Conservation (phyloP, 495 filamentous ascomycete genomes). For the Arthonia radiata region DNA sequence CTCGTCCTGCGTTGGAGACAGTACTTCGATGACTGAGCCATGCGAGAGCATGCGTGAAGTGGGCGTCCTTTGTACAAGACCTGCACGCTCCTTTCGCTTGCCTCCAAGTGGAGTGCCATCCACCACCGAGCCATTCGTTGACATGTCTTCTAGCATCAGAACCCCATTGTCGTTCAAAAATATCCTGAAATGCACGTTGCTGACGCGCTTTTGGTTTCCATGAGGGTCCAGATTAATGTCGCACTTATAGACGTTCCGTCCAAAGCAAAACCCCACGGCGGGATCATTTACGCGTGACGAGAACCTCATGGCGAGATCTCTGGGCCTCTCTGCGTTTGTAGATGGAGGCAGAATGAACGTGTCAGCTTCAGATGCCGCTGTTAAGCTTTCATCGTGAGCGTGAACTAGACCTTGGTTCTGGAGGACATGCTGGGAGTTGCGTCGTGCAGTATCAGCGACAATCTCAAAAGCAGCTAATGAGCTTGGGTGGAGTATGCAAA, state of each 20-base stretch:
- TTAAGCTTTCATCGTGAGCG: conserved; percentile 1
- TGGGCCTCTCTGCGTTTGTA: conserved; percentile 6
- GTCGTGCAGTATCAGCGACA: conserved; percentile 28
- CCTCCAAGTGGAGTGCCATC: conserved; percentile 34
- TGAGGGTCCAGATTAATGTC: conserved; percentile 31
- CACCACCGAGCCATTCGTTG: conserved; percentile 80
- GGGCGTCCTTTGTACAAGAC: conserved; percentile 4
- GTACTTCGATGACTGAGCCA: conserved; percentile 47
- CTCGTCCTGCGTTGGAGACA: conserved; percentile 20
- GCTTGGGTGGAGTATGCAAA: conserved; percentile 67
- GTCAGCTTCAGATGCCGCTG: conserved; percentile 22
- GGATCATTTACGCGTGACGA: conserved; percentile 43
- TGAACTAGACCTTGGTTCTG: conserved; percentile 3
- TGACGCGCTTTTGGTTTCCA: conserved; percentile 37
- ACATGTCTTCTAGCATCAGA: conserved; percentile 76
- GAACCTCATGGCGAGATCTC: conserved; percentile 56
- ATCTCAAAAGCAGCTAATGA: conserved; percentile 45
- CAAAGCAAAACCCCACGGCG: conserved; percentile 54
- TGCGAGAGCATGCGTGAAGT: conserved; percentile 36
- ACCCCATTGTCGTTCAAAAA: conserved; percentile 53
- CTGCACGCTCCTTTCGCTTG: conserved; percentile 14
- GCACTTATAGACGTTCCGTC: conserved; percentile 41
- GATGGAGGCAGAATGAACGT: conserved; percentile 21
- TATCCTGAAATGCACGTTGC: conserved; percentile 81
- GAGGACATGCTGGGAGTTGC: conserved; percentile 32